Percentiles rank a stretch among this genome's conserved stretches.
Conservation (phyloP, 2,329 filamentous ascomycete species). For the Exophiala bonariae region DNA sequence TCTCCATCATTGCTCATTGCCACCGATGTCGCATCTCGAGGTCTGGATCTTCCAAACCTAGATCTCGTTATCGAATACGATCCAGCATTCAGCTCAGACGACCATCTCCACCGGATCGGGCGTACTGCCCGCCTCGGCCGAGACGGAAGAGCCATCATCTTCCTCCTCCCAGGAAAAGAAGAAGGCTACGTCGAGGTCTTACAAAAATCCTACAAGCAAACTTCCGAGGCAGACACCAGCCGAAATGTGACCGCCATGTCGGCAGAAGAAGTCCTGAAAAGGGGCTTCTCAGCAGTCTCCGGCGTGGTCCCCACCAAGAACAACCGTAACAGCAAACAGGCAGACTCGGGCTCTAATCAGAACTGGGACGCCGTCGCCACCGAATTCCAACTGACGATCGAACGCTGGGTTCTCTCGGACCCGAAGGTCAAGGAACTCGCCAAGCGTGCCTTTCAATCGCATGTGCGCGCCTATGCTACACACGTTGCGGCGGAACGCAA, state of each 20-base stretch:
- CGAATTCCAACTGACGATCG: constrained; percentile 65
- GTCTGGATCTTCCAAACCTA: constrained; percentile 91
- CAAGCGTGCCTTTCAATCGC: constrained; percentile 82
- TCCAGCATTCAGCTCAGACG: constrained; percentile 86
- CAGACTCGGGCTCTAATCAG: constrained; percentile 41
- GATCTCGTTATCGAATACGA: constrained; percentile 96
- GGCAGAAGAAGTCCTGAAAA: constrained; percentile 66
- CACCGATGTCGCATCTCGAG: constrained; percentile 93
- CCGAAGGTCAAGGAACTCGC: constrained; percentile 75
- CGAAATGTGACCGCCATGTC: constrained; percentile 56
- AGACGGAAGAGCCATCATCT: constrained; percentile 81
- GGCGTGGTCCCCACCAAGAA: constrained; percentile 28
- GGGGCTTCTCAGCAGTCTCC: constrained; percentile 57
- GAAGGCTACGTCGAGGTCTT: constrained; percentile 85
- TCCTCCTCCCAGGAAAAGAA: constrained; percentile 86
- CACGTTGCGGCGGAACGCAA: constrained; percentile 81
- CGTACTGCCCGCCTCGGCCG: constrained; percentile 91
- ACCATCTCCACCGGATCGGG: constrained; percentile 92
- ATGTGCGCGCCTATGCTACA: constrained; percentile 92
- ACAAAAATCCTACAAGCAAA: constrained; percentile 63
- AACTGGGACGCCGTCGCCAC: constrained; percentile 66
- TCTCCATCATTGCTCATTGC: constrained; percentile 83
- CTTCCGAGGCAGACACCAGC: constrained; percentile 53
- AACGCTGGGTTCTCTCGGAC: constrained; percentile 65
- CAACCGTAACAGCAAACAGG: constrained; percentile 21